Conservation (phyloP, 2,329 filamentous ascomycete species). For the Calonectria pseudoreteaudii region DNA sequence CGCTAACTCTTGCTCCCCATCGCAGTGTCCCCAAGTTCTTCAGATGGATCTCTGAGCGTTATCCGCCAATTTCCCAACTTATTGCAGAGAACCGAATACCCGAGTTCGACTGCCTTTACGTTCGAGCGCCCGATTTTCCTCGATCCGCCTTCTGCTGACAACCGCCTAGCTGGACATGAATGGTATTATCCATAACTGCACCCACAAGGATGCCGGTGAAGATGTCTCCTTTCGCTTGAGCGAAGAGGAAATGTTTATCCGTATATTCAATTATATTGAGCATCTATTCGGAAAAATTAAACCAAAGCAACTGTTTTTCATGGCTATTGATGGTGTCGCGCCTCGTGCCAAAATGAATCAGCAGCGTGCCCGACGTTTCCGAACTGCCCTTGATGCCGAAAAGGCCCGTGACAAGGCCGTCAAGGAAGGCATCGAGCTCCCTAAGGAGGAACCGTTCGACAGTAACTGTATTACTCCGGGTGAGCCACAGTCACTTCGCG, state of each 20-base stretch:
- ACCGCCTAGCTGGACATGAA: conserved; percentile 86
- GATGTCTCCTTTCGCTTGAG: conserved; percentile 92
- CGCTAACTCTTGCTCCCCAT: conserved; percentile 32
- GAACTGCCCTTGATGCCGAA: conserved; percentile 92
- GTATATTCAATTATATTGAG: conserved; percentile 99
- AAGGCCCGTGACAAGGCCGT: conserved; percentile 93
- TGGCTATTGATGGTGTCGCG: conserved; percentile 98
- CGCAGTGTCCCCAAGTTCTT: conserved; percentile 87
- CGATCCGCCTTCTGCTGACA: conserved; percentile 36
- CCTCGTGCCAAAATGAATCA: conserved; percentile 99
- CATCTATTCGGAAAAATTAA: conserved; percentile 99
- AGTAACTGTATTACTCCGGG: conserved; percentile 99
- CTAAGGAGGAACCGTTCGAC: conserved; percentile 95
- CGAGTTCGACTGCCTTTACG: conserved; percentile 97
- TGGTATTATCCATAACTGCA: conserved; percentile 99
- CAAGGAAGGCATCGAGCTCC: conserved; percentile 88
- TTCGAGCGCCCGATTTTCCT: conserved; percentile 52
- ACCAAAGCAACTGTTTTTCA: conserved; percentile 98
- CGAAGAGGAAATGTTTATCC: conserved; percentile 99
- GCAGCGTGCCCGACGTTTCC: conserved; percentile 93
- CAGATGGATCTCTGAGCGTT: conserved; percentile 99
- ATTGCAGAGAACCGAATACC: conserved; percentile 99
- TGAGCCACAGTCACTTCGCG: conserved; percentile 35
- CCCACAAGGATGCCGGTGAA: conserved; percentile 90
- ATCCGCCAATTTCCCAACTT: conserved; percentile 97